A percentile compares a stretch with the other conserved stretches of the same genome.
Conservation (phyloP, 2,329 filamentous ascomycete species). For the Pseudogymnoascus sp. region DNA sequence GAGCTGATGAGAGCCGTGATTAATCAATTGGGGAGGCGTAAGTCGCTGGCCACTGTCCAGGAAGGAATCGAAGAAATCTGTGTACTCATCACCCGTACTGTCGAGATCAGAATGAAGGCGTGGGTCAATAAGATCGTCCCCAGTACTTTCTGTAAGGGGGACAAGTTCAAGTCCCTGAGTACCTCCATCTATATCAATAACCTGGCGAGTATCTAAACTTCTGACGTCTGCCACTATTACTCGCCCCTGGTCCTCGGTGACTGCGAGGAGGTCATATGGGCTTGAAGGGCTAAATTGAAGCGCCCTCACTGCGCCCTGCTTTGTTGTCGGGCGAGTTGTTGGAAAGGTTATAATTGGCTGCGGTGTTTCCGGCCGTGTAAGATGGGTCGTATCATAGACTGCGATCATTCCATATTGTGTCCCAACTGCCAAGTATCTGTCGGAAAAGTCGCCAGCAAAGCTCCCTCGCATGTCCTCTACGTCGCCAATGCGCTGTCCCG, state of each 20-base stretch:
- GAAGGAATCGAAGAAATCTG: not conserved
- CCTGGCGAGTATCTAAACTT: conserved; percentile 60
- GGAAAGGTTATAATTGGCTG: conserved; percentile 68
- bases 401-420: conserved; percentile 76
- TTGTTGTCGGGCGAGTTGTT: conserved; percentile 65
- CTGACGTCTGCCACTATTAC: conserved; percentile 69
- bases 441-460: conserved; percentile 72
- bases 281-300: conserved; percentile 84
- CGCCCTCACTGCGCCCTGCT: conserved; percentile 73
- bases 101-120: conserved; percentile 18
- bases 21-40: not conserved
- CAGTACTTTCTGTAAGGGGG: conserved; percentile 20
- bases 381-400: conserved; percentile 54
- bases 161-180: conserved; percentile 40
- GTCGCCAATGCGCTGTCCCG: conserved; percentile 50
- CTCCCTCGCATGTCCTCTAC: conserved; percentile 54
- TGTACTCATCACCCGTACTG: not conserved
- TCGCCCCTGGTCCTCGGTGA: conserved; percentile 80
- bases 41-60: not conserved
- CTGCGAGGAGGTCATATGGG: conserved; percentile 83
- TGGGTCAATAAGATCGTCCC: conserved; percentile 22
- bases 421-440: conserved; percentile 64
- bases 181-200: conserved; percentile 55
- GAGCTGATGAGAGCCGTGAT: conserved; percentile 23
- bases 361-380: conserved; percentile 41